Percentiles rank a stretch among this genome's conserved stretches.
Evolutionary conservation across 2,329 filamentous ascomycete species (phyloP).

Genomic region (Aspergillus jensenii): DNA sequence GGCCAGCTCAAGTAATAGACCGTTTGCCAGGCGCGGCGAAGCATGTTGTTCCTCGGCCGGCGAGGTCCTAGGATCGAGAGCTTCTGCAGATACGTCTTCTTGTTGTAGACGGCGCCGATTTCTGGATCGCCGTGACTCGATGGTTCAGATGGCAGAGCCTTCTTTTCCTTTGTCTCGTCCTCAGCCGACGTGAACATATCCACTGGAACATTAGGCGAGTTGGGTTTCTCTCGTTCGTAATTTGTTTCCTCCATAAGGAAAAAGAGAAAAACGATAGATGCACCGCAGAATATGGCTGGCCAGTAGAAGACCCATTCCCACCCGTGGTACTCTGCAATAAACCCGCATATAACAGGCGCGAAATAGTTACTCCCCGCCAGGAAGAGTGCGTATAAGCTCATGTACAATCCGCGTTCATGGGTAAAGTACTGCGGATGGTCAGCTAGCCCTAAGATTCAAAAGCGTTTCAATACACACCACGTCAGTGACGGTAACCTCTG

Average conservation of each 20-base stretch:
- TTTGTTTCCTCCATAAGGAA: conserved; percentile 60
- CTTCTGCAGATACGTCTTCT: conserved; percentile 36
- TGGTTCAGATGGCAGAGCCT: conserved; percentile 7
- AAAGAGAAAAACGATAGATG: conserved; percentile 50
- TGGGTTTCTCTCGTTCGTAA: conserved; percentile 36
- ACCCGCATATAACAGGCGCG: conserved; percentile 48
- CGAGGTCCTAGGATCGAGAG: conserved; percentile 30
- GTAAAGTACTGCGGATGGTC: conserved; percentile 39
- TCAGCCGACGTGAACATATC: conserved; percentile 12
- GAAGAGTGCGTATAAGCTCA: conserved; percentile 42
- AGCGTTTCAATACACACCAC: conserved; percentile 30
- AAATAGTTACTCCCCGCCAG: conserved; percentile 45
- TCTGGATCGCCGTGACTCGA: conserved; percentile 13
- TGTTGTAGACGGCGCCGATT: conserved; percentile 22
- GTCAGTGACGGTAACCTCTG: conserved; percentile 43
- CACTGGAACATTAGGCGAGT: not conserved
- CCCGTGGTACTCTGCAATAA: conserved; percentile 47
- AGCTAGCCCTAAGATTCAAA: not conserved
- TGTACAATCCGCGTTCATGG: conserved; percentile 42
- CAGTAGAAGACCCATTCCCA: conserved; percentile 53
- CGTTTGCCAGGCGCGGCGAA: conserved; percentile 32
- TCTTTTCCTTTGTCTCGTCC: conserved; percentile 20
- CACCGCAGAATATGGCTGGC: conserved; percentile 51
- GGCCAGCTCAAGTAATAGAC: conserved; percentile 40
- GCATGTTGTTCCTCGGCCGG: conserved; percentile 32